Conservation (phyloP, 1,284 basidiomycete species). For the Leucoagaricus sp. region DNA sequence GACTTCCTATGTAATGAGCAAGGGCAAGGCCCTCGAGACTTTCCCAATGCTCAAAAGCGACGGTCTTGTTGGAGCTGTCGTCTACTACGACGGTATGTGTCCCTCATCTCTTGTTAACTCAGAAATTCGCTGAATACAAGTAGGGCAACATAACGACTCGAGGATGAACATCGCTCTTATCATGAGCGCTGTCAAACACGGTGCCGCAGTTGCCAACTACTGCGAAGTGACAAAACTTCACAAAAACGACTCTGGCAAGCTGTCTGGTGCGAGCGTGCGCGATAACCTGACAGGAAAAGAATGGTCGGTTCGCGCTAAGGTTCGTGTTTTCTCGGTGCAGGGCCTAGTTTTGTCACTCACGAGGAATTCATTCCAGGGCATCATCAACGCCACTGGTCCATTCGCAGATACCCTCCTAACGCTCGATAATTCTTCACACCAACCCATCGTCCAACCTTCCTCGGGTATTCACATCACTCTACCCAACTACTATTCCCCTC, state of each 20-base stretch:
- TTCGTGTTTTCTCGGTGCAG: constrained; percentile 26
- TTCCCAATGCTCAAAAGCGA: constrained; percentile 97
- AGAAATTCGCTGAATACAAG: background rate
- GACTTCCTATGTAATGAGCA: constrained; percentile 91
- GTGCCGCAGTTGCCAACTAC: constrained; percentile 90
- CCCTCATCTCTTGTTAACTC: background rate
- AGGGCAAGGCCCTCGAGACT: constrained; percentile 88
- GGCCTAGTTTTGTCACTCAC: background rate
- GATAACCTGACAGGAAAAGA: constrained; percentile 86
- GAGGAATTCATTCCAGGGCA: constrained; percentile 50
- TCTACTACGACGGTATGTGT: constrained; percentile 89
- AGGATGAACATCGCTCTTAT: constrained; percentile 96
- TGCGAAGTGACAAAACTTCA: constrained; percentile 82
- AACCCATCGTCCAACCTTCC: constrained; percentile 90
- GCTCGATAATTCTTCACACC: constrained; percentile 82
- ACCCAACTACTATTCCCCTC: constrained; percentile 95
- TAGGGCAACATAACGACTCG: constrained; percentile 97
- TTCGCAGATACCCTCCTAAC: constrained; percentile 88
- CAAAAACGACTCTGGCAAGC: constrained; percentile 68
- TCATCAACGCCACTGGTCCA: constrained; percentile 97
- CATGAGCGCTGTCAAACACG: constrained; percentile 93
- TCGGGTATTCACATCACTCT: constrained; percentile 96
- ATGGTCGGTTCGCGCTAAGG: constrained; percentile 85
- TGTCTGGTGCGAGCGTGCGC: constrained; percentile 78
- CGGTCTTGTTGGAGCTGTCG: constrained; percentile 93